phyloP scores from a whole-genome alignment of 2,329 filamentous ascomycete species.

The Colletotrichum falcatum region DNA sequence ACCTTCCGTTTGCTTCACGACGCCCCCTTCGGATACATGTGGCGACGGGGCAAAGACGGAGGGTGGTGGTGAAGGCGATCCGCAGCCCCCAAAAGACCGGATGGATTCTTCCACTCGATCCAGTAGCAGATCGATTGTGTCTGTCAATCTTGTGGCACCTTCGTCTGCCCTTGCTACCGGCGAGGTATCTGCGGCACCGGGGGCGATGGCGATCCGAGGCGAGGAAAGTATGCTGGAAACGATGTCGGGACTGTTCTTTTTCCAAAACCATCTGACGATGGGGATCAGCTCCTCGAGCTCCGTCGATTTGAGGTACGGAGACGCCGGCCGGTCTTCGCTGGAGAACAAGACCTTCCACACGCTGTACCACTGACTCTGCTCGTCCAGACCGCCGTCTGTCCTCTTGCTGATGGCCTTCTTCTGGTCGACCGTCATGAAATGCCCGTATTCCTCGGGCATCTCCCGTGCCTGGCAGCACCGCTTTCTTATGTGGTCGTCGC shows the following conservation, averaged over 20 bases:
- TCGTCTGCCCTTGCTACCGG: background rate
- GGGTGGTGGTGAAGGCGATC: background rate
- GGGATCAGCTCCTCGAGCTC: background rate
- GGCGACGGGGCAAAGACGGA: background rate
- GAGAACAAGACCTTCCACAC: constrained; percentile 2
- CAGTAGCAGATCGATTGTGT: background rate
- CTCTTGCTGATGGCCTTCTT: background rate
- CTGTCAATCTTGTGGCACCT: background rate
- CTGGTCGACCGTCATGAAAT: constrained; percentile 4
- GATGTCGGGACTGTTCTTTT: background rate
- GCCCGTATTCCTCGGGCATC: background rate
- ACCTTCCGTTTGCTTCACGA: background rate
- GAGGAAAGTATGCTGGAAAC: background rate
- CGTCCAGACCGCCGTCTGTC: background rate
- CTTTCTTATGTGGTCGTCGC: background rate
- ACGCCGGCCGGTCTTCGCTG: background rate
- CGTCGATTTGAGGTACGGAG: constrained; percentile 9
- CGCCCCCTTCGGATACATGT: background rate
- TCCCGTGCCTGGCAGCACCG: background rate
- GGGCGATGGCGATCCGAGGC: too few species aligned
- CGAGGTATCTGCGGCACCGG: background rate
- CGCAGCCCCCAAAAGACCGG: background rate
- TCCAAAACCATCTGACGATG: constrained; percentile 5
- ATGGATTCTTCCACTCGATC: constrained; percentile 2
- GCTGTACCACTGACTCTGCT: background rate